Conservation (phyloP, 805 yeast species). For the Ogataea kodamae region DNA sequence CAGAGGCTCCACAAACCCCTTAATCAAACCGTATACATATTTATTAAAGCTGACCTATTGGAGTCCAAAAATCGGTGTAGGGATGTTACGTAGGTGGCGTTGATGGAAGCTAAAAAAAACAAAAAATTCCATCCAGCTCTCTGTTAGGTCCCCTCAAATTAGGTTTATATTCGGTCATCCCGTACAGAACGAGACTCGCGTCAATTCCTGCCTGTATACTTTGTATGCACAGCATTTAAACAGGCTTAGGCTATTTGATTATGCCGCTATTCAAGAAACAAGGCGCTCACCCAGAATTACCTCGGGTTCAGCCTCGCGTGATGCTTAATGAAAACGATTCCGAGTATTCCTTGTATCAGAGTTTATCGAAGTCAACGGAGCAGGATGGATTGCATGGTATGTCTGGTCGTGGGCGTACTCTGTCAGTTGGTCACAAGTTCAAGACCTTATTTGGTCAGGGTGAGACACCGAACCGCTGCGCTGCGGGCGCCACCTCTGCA, state of each 20-base stretch:
- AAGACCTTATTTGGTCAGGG: slow-evolving; percentile 29
- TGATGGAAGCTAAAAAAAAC: slow-evolving; percentile 9
- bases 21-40: no score
- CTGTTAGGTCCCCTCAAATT: slow-evolving; percentile 1
- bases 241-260: slow-evolving; percentile 1
- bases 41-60: no score
- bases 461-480: slow-evolving; percentile 17
- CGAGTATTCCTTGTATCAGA: slow-evolving; percentile 24
- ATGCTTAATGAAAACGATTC: slow-evolving; percentile 23
- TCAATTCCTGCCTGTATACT: slow-evolving; percentile 8
- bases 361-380: slow-evolving; percentile 22
- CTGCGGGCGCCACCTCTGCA: no score
- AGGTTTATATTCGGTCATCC: no score
- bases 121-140: slow-evolving; percentile 4
- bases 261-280: slow-evolving; percentile 23
- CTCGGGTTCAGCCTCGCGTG: slow-evolving; percentile 16
- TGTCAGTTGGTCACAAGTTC: slow-evolving; percentile 31
- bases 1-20: slow-evolving; percentile 14
- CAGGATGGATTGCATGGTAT: slow-evolving; percentile 16
- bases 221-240: slow-evolving; percentile 7
- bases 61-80: slow-evolving; percentile 6
- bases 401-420: slow-evolving; percentile 22
- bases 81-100: slow-evolving; percentile 10
- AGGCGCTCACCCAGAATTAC: slow-evolving; percentile 12
- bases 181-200: not conserved